Evolutionary conservation across 1,284 basidiomycete genomes (phyloP), one percentile per base, ranked within the genome.

Genomic region (Tremellales sp.): DNA sequence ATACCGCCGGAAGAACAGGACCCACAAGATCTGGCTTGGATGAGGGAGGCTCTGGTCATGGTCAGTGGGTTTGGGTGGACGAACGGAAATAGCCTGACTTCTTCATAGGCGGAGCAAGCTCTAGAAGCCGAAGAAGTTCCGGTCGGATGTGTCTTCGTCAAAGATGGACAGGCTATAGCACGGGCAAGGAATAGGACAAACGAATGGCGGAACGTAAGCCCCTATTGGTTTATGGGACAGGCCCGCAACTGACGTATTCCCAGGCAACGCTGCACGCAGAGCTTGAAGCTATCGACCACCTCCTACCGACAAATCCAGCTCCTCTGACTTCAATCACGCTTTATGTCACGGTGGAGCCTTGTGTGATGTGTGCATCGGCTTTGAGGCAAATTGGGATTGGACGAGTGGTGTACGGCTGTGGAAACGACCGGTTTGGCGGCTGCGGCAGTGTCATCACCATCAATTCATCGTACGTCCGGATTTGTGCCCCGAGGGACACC

Each of bases 271-370:
- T 94, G 46, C 96, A 99, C 67, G 94, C 96, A 37, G 96, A 99
- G 73, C 84, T 98, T 17, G 96, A 97, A 73, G 94, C 96, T 1
- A 93, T 98, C 60, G 91, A 96, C 68, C 79, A 81, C 60, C 91
- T 99, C 54, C 77, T 97, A 12, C 79, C 84, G 0, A 78, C 84
- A 62, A 60, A 70, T 70, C 78, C 61, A 41, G 67, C 44, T 73
- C 86, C 89, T 3, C 81, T 97, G 37, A 79, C 80, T 1, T 78
- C 82, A 12, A 93, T 90, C 21, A 89, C 84, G 2, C 82, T 98
- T 17, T 99, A 98, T 70, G 96, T 98, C 47, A 98, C 96, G 0
- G 93, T 99, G 46, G 96, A 99, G 75, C 96, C 96, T 0, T 99
- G 96, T 73, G 90, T 98, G 67, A 98, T 99, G 96, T 99, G 96